Evolutionary conservation across 176 grass and related monocot genomes (phyloP), one percentile per base, ranked within the genome.

Genomic region (Oryza rufipogon): DNA sequence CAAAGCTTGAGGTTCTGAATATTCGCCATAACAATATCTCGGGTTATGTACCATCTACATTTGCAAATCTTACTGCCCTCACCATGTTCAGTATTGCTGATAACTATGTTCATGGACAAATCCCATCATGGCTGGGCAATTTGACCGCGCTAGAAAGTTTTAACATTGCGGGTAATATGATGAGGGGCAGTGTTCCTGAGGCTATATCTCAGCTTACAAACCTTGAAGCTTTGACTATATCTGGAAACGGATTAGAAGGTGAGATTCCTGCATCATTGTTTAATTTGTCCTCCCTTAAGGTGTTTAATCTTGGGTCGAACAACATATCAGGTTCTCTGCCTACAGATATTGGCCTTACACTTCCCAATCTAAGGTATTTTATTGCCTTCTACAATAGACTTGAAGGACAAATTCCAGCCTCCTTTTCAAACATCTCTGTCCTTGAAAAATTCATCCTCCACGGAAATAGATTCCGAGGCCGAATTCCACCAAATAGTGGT

Each of bases 61-160:
- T 71, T 42, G 79, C 67, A 41, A 71, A 81, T 23, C 79, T 81
- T 9, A 41, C 79, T 3, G 12, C 33, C 11, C 33, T 81, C 2
- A 8, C 48, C 14, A 0, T 42, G 22, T 70, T 81, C 16, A 10
- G 0, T 16, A 19, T 81, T 60, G n/a, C 0, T 16, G 7, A 26
- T 10, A 81, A 71, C 34, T 6, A 58, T 42, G 13, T 81, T 33
- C 67, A 71, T 19, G 63, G 77, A 7, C 10, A 67, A 4, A 48
- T 79, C 49, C 77, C 77, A 67, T 64, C 22, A 33, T 79, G 79
- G 67, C 22, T 81, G 3, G 79, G 49, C 11, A 81, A 81, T 70
- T 60, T 81, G 32, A 81, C 79, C 3, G 6, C 14, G 22, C 48
- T 71, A 9, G 28, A n/a, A 56, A 0, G 25, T 19, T 28, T 81